These are phyloP conservation scores for Pythium graminicola DNA, from an alignment of 352 stramenopile genomes.

Conservation along the genomic window DNA sequence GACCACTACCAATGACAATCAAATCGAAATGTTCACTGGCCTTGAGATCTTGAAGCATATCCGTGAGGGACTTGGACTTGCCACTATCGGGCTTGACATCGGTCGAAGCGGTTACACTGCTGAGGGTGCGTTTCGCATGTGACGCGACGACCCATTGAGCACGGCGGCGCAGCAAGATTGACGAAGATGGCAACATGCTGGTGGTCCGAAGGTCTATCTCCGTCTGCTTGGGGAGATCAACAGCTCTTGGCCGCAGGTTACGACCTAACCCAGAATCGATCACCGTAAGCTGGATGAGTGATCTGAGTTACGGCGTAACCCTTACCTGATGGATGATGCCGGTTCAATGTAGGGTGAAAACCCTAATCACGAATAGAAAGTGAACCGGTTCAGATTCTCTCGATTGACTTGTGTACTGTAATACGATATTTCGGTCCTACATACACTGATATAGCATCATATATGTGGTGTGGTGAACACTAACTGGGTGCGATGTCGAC, in stretches of 20 bases:
- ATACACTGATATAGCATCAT: too few relatives aligned
- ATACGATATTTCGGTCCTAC: too few relatives aligned
- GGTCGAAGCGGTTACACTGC: neutral
- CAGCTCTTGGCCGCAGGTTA: too few relatives aligned
- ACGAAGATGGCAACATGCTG: constrained; percentile 14
- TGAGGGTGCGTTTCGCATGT: constrained; percentile 2
- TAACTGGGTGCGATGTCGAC: constrained; percentile 5
- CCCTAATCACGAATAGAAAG: neutral
- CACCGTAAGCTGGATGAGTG: neutral
- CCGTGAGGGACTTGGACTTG: constrained; percentile 32
- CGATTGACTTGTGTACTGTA: too few relatives aligned
- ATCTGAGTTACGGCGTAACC: too few relatives aligned
- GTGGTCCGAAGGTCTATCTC: neutral
- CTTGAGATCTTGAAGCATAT: constrained; percentile 73
- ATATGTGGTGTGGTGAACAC: constrained; percentile 17
- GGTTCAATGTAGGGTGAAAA: too few relatives aligned
- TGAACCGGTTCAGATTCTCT: constrained; percentile 8
- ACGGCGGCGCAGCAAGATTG: constrained; percentile 15
- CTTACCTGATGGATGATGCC: too few relatives aligned
- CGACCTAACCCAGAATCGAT: too few relatives aligned
- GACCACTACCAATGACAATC: constrained; percentile 86
- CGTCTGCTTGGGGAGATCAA: constrained; percentile 16
- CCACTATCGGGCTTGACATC: neutral
- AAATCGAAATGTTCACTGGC: constrained; percentile 85
- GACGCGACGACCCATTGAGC: neutral